Evolutionary conservation across 1,139 yeast species (phyloP), one percentile per base, ranked within the genome.

Genomic region (Suhomyces chickasaworum): DNA sequence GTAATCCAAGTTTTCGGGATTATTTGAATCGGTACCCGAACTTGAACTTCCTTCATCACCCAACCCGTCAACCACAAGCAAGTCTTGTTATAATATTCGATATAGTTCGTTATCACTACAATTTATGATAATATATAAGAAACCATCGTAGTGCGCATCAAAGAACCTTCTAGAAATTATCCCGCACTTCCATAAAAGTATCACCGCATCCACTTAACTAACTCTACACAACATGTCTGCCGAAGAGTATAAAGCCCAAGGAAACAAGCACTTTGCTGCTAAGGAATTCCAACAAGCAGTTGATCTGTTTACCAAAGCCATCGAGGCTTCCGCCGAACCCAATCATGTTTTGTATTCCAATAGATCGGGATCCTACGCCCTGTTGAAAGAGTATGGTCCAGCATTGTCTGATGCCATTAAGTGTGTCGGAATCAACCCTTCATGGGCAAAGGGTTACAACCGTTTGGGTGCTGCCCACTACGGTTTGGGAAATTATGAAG

Each of bases 381-480:
- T 97, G 12, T 69, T 85, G 69, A 84, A 84, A 62, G 70, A 89
- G 56, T 93, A 83, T 60, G 67, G 69, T 30, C 73, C 83, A 51
- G 98, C 98, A 2, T 74, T 89, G 50, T 73, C 76, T 47, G 98
- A 93, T 65, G 98, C 98, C 21, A 71, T 87, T 52, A 81, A 86
- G 61, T 86, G 96, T 69, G 83, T 87, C 44, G 78, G 80, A 59
- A 82, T 89, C 69, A 89, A 88, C 54, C 83, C 89, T 18, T 54
- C 81, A 3, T 93, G 98, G 97, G 90, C 97, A 17, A 93, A 93
- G 69, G 99, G 98, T 41, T 88, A 86, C 75, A 86, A 84, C 61
- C 86, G 99, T 69, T 86, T 88, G 42, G 99, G 90, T 47, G 93
- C 97, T 54, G 99, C 99, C 29, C 83, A 86, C 47, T 86, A 77